Percentiles rank a stretch among this genome's conserved stretches.
Evolutionary conservation across 768 basidiomycete species (phyloP).

Genomic region (Cyclocybe aegerita): DNA sequence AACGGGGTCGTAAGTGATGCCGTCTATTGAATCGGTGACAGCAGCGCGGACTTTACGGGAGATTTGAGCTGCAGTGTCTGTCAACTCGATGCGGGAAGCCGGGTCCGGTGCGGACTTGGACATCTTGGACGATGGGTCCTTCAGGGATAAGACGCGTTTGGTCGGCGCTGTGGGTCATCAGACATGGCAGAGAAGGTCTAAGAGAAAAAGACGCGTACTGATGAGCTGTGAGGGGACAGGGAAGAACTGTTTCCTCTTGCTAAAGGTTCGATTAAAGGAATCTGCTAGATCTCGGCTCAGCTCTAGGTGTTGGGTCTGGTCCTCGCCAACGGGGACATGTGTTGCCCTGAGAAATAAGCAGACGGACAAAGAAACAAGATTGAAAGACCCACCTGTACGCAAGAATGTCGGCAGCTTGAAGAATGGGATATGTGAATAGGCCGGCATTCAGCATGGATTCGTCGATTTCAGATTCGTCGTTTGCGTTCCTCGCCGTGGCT

Average conservation of each 20-base stretch:
- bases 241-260: constrained; percentile 51
- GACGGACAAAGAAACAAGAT: neutral
- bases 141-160: constrained; percentile 82
- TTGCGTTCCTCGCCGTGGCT: constrained; percentile 71
- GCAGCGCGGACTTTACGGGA: constrained; percentile 71
- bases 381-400: constrained; percentile 63
- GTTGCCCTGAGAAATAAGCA: constrained; percentile 58
- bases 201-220: constrained; percentile 50
- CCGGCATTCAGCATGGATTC: constrained; percentile 84
- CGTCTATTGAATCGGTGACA: constrained; percentile 78
- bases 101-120: constrained; percentile 86
- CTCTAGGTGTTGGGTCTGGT: constrained; percentile 94
- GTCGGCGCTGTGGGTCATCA: constrained; percentile 56
- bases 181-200: neutral
- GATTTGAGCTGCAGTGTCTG: constrained; percentile 66
- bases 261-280: constrained; percentile 74
- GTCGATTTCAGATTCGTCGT: constrained; percentile 73
- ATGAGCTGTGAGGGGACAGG: constrained; percentile 69
- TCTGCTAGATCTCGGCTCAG: constrained; percentile 83
- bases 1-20: constrained; percentile 79
- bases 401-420: constrained; percentile 93
- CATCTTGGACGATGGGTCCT: constrained; percentile 88
- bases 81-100: constrained; percentile 83
- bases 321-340: constrained; percentile 95
- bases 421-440: constrained; percentile 87